These are phyloP conservation scores for Paramecium tetraurelia DNA, from an alignment of 73 alveolate species.

Conservation along the genomic window DNA sequence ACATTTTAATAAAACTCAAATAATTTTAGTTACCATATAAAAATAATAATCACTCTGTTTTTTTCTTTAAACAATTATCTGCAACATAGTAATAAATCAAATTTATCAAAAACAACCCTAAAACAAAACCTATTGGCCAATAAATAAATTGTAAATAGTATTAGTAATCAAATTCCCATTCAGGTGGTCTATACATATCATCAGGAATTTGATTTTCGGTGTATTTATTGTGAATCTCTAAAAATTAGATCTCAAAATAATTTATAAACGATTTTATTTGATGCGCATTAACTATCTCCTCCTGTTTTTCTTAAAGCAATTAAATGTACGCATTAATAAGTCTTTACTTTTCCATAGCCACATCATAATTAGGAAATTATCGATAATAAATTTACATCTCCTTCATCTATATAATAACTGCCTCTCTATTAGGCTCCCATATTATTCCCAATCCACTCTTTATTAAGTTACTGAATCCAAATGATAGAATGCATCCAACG, in stretches of 20 bases:
- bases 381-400: neutral
- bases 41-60: neutral
- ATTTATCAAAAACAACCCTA: neutral
- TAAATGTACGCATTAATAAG: neutral
- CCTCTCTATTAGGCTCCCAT: neutral
- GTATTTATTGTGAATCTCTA: neutral
- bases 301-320: neutral
- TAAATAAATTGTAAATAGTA: neutral
- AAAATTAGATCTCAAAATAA: neutral
- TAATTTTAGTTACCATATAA: neutral
- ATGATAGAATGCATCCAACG: neutral
- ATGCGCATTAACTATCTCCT: neutral
- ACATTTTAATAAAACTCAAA: neutral
- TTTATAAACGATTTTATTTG: neutral
- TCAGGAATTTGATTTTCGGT: neutral
- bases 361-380: neutral
- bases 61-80: neutral
- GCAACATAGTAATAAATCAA: neutral
- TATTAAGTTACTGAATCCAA: neutral
- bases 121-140: neutral
- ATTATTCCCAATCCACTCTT: neutral
- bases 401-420: neutral
- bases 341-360: neutral
- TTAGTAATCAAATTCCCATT: neutral
- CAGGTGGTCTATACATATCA: neutral